A percentile compares a stretch with the other conserved stretches of the same genome.
Conservation (phyloP, 495 filamentous ascomycete species). For the Achaetomiella virescens region DNA sequence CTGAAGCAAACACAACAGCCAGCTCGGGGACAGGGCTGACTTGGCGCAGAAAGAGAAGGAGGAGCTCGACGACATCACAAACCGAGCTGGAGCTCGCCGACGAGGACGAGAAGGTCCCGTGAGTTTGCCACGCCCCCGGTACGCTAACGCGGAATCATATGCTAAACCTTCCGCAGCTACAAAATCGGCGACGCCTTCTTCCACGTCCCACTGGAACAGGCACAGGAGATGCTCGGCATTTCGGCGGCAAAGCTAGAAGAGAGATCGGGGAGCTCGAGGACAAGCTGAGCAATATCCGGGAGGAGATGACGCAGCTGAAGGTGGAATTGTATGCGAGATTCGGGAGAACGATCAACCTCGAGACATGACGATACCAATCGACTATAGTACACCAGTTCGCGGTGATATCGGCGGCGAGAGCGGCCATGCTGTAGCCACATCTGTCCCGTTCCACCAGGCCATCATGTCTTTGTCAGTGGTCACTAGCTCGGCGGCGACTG, state of each 20-base stretch:
- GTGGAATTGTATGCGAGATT: conserved; percentile 89
- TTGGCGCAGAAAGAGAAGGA: conserved; percentile 90
- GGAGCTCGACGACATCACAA: conserved; percentile 85
- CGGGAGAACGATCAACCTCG: conserved; percentile 90
- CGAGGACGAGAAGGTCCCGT: conserved; percentile 92
- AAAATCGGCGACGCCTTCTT: conserved; percentile 96
- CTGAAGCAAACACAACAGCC: background rate
- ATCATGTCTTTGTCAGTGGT: too few species aligned
- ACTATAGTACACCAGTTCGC: background rate
- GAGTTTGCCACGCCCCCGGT: conserved; percentile 19
- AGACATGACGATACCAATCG: conserved; percentile 53
- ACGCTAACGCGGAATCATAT: background rate
- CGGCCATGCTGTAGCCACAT: too few species aligned
- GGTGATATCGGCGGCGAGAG: too few species aligned
- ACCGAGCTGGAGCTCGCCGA: conserved; percentile 90
- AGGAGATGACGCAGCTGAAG: conserved; percentile 84
- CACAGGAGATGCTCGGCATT: conserved; percentile 70
- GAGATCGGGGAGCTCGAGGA: conserved; percentile 70
- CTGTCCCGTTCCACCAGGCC: too few species aligned
- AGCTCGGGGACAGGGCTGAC: conserved; percentile 8
- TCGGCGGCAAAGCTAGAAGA: conserved; percentile 66
- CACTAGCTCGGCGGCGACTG: too few species aligned
- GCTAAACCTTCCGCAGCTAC: conserved; percentile 54
- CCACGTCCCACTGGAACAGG: conserved; percentile 72
- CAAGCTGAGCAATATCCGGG: conserved; percentile 62